A percentile compares a stretch with the other conserved stretches of the same genome.
Evolutionary conservation across 352 stramenopile genomes (phyloP).

Genomic region (Pythium dissimile): DNA sequence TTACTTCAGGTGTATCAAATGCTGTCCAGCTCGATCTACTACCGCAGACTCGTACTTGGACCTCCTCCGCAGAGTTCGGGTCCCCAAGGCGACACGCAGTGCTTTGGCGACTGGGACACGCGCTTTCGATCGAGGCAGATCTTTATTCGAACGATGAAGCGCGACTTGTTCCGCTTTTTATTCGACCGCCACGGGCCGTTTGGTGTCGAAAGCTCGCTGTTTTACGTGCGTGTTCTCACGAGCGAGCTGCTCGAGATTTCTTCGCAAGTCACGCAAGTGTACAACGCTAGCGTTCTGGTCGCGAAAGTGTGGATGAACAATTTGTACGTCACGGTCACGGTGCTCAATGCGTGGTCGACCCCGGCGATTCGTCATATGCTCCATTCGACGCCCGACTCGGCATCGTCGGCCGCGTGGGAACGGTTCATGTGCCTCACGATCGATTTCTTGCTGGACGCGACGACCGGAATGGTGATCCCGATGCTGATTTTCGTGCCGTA

Average conservation of each 20-base stretch:
- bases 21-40: constrained; percentile 6
- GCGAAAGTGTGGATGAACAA: constrained; percentile 49
- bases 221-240: constrained; percentile 23
- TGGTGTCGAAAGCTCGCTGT: constrained; percentile 33
- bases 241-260: constrained; percentile 42
- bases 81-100: not conserved
- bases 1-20: constrained; percentile 11
- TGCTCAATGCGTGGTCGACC: constrained; percentile 37
- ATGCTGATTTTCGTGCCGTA: constrained; percentile 38
- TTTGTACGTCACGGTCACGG: constrained; percentile 35
- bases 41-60: constrained; percentile 9
- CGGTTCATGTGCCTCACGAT: constrained; percentile 25
- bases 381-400: constrained; percentile 3
- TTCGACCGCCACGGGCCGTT: constrained; percentile 28
- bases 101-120: constrained; percentile 4
- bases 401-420: constrained; percentile 16
- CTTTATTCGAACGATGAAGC: not conserved
- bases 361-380: constrained; percentile 24
- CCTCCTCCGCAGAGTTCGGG: not conserved
- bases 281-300: constrained; percentile 40
- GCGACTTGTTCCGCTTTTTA: constrained; percentile 8
- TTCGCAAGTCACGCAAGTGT: constrained; percentile 39
- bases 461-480: constrained; percentile 27
- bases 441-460: constrained; percentile 26
- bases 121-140: constrained; percentile 1